A percentile compares a stretch with the other conserved stretches of the same genome.
These are phyloP conservation scores for Silene vulgaris DNA, from an alignment of 179 eudicot genomes.

Conservation along the genomic window DNA sequence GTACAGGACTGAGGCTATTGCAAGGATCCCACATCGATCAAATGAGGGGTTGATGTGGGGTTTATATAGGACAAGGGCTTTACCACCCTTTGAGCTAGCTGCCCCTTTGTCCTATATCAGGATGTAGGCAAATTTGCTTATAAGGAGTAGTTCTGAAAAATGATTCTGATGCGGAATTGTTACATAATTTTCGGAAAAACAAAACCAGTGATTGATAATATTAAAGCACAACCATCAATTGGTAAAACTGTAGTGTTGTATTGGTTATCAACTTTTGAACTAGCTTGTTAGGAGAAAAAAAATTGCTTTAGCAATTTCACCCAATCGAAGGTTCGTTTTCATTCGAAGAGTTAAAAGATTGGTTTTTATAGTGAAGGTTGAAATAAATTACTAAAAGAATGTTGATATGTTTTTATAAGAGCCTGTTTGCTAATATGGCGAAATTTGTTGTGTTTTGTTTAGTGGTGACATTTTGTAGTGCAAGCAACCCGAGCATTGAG, in stretches of 20 bases:
- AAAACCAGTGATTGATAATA: background rate
- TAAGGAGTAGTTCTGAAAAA: background rate
- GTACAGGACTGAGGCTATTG: no score
- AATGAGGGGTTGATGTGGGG: no score
- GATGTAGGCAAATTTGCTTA: no score
- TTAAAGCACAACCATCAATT: background rate
- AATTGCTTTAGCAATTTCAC: background rate
- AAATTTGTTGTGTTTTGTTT: background rate
- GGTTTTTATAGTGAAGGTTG: background rate
- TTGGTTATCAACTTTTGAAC: background rate
- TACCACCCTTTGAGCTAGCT: no score
- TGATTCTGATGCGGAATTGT: background rate
- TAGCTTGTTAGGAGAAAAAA: background rate
- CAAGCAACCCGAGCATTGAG: slow-evolving; percentile 15
- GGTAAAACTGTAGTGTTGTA: background rate
- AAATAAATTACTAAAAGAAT: background rate
- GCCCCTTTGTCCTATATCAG: no score
- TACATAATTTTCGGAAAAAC: background rate
- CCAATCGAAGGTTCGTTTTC: background rate
- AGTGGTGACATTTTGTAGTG: slow-evolving; percentile 22
- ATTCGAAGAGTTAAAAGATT: background rate
- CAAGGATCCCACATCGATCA: no score
- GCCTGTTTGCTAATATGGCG: slow-evolving; percentile 1
- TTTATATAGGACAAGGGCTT: no score
- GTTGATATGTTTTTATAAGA: background rate